Base-by-base conservation (phyloP, 345 rosid genomes). In the Isatis tinctoria region DNA sequence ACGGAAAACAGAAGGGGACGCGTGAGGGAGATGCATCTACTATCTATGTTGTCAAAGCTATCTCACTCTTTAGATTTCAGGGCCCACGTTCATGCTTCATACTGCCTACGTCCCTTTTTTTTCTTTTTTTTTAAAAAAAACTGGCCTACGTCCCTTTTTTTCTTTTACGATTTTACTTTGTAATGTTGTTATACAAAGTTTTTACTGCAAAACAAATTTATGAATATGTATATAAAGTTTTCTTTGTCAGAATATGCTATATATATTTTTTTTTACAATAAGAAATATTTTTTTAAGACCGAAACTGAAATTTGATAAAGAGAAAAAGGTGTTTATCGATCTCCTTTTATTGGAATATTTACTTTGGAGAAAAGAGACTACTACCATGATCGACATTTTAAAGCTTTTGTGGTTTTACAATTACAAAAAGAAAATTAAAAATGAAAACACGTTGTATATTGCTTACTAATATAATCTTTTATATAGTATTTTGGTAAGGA, bases 31-130 rank as follows among this genome's bases (percentile, higher is more conserved):
- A 49, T 63, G 45, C 10, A 62, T 18, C 64, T 54, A 47, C 40
- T 18, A 18, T 18, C 12, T 10, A 18, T 56, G 30, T 66, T 60
- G 78, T 74, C 66, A 74, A 74, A 74, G 67, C 52, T 65, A 65
- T 64, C 40, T 48, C 39, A 48, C 40, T 71, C 68, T 48, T 60
- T 65, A 65, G 72, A 74, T 65, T 74, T 9, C 18, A 10, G 64
- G 78, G 10, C 32, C 72, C 60, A 52, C 67, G 4, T 65, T 43
- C 59, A 56, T 73, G 56, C 45, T 73, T 63, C 65, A 65, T 44
- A 64, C 56, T 24, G 48, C 77, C 56, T 56, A 44, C 47, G 48
- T 56, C 10, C 54, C 30, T n/a, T 54, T 43, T 33, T 28, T 49
- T 64, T 9, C 6, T 41, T 30, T 30, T 9, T n/a, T n/a, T n/a